A percentile compares a stretch with the other conserved stretches of the same genome.
phyloP scores from a whole-genome alignment of 371 early-diverging fungal genomes.

The Syncephalastrum sp. region DNA sequence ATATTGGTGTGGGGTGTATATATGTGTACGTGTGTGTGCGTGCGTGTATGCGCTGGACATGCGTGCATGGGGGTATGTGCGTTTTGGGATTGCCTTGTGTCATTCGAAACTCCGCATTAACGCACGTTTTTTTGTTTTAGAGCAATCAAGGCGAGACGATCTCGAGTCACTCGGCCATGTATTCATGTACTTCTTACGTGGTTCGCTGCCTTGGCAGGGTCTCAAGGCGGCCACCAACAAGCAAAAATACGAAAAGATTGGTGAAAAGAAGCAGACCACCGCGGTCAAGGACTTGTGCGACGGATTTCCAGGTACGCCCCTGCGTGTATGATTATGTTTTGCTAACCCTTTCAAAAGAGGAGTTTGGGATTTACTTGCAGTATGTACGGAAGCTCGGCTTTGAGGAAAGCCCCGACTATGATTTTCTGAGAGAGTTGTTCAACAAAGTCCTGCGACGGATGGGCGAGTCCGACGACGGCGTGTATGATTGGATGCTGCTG shows the following conservation, averaged over 20 bases:
- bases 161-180: conserved; percentile 94
- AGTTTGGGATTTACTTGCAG: conserved; percentile 88
- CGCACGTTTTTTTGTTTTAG: conserved; percentile 28
- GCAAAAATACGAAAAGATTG: conserved; percentile 94
- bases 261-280: conserved; percentile 85
- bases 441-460: conserved; percentile 73
- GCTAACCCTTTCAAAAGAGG: conserved; percentile 47
- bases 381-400: conserved; percentile 92
- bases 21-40: neutral
- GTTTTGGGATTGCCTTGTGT: neutral
- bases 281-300: conserved; percentile 79
- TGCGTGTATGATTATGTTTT: conserved; percentile 3
- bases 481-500: conserved; percentile 92
- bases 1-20: neutral
- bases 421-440: conserved; percentile 82
- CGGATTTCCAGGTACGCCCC: conserved; percentile 65
- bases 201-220: conserved; percentile 95
- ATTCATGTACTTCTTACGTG: conserved; percentile 92
- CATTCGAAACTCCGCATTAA: neutral
- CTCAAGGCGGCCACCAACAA: conserved; percentile 90
- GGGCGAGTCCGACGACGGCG: conserved; percentile 80
- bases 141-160: conserved; percentile 96
- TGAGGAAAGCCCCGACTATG: conserved; percentile 97
- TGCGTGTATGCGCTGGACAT: neutral
- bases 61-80: neutral